phyloP scores from a whole-genome alignment of 257 asterid genomes.

The Thymus mandschuricus region DNA sequence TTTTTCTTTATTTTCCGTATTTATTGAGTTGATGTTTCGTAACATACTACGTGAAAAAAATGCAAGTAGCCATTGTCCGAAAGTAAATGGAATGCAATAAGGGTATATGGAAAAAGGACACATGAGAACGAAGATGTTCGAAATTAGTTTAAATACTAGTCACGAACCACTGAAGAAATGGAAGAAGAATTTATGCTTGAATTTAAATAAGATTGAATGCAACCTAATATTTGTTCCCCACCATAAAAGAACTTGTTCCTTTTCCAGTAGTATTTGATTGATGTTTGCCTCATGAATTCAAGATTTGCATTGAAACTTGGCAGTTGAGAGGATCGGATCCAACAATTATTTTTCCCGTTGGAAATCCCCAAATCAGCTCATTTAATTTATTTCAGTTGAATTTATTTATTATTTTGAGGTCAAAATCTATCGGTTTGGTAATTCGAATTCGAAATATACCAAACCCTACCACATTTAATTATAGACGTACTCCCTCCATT shows the following conservation, averaged over 20 bases:
- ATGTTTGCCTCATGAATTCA: not conserved
- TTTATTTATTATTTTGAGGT: too few relatives aligned
- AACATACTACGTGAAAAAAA: not conserved
- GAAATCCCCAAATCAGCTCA: not conserved
- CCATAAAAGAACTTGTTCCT: constrained; percentile 3
- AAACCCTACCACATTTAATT: too few relatives aligned
- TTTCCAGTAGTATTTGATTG: not conserved
- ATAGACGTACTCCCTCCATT: too few relatives aligned
- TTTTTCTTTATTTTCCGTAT: too few relatives aligned
- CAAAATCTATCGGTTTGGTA: not conserved
- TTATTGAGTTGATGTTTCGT: too few relatives aligned
- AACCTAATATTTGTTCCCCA: constrained; percentile 20
- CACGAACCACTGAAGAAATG: constrained; percentile 1
- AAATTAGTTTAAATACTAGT: not conserved
- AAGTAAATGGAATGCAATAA: not conserved
- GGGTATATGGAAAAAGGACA: not conserved
- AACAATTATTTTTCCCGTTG: constrained; percentile 7
- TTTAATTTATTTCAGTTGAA: not conserved
- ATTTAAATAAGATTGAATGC: constrained; percentile 10
- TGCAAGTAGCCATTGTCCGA: constrained; percentile 21
- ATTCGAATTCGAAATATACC: too few relatives aligned
- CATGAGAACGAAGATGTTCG: not conserved
- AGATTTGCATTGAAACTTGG: constrained; percentile 15
- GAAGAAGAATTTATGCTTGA: constrained; percentile 32
- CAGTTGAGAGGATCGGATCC: constrained; percentile 15